These are phyloP conservation scores for Dentipellis sp. DNA, from an alignment of 768 basidiomycete genomes.

Conservation along the genomic window DNA sequence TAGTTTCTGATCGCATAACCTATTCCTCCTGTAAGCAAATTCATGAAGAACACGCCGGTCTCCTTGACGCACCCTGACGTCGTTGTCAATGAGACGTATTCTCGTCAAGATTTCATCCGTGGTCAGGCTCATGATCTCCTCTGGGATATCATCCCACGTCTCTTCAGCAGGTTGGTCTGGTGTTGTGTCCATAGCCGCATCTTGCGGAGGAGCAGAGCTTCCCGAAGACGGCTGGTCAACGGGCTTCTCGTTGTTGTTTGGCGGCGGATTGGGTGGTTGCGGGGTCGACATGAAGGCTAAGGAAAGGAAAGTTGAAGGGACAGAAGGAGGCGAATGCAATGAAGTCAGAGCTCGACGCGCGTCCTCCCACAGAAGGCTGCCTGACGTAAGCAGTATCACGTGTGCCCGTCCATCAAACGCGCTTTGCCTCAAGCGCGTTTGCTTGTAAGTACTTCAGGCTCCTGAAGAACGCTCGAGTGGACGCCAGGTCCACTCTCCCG, in stretches of 20 bases:
- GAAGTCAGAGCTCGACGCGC: conserved; percentile 5
- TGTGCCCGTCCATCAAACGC: neutral
- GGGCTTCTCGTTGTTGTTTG: conserved; percentile 25
- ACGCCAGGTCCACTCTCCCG: neutral
- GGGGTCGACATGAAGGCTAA: conserved; percentile 4
- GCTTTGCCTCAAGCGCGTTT: neutral
- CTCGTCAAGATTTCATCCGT: conserved; percentile 87
- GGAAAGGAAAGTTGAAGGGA: conserved; percentile 4
- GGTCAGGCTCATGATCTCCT: conserved; percentile 67
- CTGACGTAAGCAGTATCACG: neutral
- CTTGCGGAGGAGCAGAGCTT: conserved; percentile 19
- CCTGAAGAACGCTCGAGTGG: neutral
- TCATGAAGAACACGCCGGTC: no score
- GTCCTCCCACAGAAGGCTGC: neutral
- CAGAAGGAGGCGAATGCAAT: neutral
- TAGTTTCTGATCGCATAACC: conserved; percentile 96
- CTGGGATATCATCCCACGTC: conserved; percentile 87
- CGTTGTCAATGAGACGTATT: conserved; percentile 91
- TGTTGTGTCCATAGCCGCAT: conserved; percentile 60
- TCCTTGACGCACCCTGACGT: conserved; percentile 64
- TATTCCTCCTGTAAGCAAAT: conserved; percentile 20
- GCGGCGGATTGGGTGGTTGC: conserved; percentile 24
- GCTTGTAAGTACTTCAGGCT: neutral
- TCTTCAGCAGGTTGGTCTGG: conserved; percentile 67
- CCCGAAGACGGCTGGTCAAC: conserved; percentile 27